Conservation (phyloP, 805 yeast genomes). For the Wickerhamiella hasegawae region DNA sequence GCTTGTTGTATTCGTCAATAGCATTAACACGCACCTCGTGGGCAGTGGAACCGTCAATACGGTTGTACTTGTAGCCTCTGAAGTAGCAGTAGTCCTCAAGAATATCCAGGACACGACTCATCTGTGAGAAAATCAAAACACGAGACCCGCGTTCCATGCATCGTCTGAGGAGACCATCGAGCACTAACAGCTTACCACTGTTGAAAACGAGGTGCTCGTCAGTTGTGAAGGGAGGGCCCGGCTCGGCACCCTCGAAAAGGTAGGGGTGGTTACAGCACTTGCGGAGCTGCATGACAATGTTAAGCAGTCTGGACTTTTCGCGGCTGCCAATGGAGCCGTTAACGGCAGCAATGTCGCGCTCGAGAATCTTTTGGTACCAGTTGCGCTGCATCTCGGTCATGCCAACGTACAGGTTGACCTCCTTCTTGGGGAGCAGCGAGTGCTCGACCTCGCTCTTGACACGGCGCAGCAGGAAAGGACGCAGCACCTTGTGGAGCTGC, state of each 20-base stretch:
- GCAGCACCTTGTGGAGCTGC: constrained; percentile 73
- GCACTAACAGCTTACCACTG: constrained; percentile 77
- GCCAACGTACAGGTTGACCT: constrained; percentile 76
- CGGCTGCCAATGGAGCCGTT: constrained; percentile 91
- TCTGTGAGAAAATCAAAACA: constrained; percentile 82
- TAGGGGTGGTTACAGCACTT: constrained; percentile 97
- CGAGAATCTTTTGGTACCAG: constrained; percentile 81
- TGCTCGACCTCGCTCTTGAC: constrained; percentile 89
- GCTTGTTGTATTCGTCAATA: constrained; percentile 79
- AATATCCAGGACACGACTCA: constrained; percentile 80
- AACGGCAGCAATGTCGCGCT: constrained; percentile 90
- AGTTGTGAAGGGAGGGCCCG: constrained; percentile 94
- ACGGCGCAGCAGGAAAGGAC: constrained; percentile 78
- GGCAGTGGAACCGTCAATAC: constrained; percentile 86
- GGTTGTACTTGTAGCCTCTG: constrained; percentile 70
- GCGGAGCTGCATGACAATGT: constrained; percentile 91
- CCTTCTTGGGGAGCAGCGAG: constrained; percentile 78
- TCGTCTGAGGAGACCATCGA: constrained; percentile 67
- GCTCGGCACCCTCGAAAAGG: constrained; percentile 97
- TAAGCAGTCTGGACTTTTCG: constrained; percentile 78
- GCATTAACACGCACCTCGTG: constrained; percentile 88
- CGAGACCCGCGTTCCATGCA: constrained; percentile 67
- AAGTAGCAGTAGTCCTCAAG: constrained; percentile 82
- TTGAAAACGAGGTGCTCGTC: constrained; percentile 88
- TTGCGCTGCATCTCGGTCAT: constrained; percentile 90